Evolutionary conservation across 2,329 filamentous ascomycete genomes (phyloP).

Genomic region (Chaetomiaceae sp.): DNA sequence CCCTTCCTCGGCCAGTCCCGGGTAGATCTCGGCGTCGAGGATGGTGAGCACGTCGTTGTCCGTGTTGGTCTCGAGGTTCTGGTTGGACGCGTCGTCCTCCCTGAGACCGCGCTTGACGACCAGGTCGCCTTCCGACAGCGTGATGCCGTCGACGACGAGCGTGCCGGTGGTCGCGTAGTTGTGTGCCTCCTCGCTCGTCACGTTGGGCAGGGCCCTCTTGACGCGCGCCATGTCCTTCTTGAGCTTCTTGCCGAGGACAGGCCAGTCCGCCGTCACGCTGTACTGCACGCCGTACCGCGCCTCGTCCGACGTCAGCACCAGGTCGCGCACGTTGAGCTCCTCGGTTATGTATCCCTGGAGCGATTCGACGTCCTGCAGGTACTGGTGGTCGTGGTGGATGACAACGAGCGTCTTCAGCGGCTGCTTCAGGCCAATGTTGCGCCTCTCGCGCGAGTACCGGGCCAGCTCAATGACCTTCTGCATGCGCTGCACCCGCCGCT

Average conservation of each 20-base stretch:
- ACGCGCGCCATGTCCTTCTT: constrained; percentile 92
- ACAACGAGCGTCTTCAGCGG: constrained; percentile 87
- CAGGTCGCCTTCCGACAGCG: constrained; percentile 75
- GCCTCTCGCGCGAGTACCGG: constrained; percentile 79
- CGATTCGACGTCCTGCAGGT: constrained; percentile 80
- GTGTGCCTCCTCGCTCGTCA: constrained; percentile 78
- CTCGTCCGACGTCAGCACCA: constrained; percentile 82
- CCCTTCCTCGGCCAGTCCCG: constrained; percentile 83
- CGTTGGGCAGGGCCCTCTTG: constrained; percentile 77
- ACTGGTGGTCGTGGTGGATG: constrained; percentile 76
- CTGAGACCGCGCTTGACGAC: constrained; percentile 75
- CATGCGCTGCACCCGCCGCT: constrained; percentile 85
- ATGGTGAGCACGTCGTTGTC: constrained; percentile 89
- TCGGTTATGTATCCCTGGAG: constrained; percentile 85
- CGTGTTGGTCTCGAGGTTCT: constrained; percentile 78
- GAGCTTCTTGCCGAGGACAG: constrained; percentile 90
- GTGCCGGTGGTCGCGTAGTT: constrained; percentile 67
- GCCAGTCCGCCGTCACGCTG: constrained; percentile 87
- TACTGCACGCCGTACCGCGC: constrained; percentile 89
- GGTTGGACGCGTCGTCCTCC: constrained; percentile 65
- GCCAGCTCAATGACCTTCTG: constrained; percentile 92
- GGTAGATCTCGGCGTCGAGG: constrained; percentile 69
- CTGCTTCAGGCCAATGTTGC: constrained; percentile 81
- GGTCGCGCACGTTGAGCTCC: constrained; percentile 84
- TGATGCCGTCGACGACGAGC: constrained; percentile 81